Evolutionary conservation across 208 protist genomes (phyloP).

Genomic region (Wallacemonas collosoma): DNA sequence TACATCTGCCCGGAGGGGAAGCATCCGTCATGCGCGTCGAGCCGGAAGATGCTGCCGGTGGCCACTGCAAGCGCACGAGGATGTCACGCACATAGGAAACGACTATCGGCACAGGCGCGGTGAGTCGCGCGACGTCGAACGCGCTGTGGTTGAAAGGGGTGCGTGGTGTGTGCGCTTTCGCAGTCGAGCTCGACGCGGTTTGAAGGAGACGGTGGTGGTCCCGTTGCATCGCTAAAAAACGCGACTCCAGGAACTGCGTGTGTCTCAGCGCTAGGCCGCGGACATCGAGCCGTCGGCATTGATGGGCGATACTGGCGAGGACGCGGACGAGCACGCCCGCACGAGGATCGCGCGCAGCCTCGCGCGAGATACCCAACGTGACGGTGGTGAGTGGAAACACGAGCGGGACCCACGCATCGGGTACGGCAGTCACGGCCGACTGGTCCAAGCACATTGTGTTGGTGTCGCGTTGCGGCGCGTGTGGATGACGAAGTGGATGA

Average conservation of each 20-base stretch:
- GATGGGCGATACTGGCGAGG: constrained; percentile 34
- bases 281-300: constrained; percentile 53
- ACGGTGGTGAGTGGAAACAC: constrained; percentile 1
- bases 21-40: too few relatives aligned
- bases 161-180: too few relatives aligned
- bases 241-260: constrained; percentile 43
- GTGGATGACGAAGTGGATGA: too few relatives aligned
- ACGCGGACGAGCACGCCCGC: constrained; percentile 12
- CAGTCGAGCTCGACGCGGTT: too few relatives aligned
- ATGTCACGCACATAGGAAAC: constrained; percentile 51
- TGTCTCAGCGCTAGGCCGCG: constrained; percentile 62
- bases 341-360: too few relatives aligned
- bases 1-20: too few relatives aligned
- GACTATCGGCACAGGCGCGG: constrained; percentile 40
- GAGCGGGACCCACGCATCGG: neutral
- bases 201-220: neutral
- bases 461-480: too few relatives aligned
- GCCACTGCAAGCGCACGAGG: constrained; percentile 26
- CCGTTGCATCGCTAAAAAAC: constrained; percentile 9
- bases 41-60: too few relatives aligned
- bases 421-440: neutral
- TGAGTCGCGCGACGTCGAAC: constrained; percentile 25
- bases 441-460: neutral
- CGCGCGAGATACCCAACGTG: too few relatives aligned
- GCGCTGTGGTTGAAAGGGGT: neutral